Base-by-base conservation (phyloP, 2,329 filamentous ascomycete species). In the Macrophomina phaseolina region DNA sequence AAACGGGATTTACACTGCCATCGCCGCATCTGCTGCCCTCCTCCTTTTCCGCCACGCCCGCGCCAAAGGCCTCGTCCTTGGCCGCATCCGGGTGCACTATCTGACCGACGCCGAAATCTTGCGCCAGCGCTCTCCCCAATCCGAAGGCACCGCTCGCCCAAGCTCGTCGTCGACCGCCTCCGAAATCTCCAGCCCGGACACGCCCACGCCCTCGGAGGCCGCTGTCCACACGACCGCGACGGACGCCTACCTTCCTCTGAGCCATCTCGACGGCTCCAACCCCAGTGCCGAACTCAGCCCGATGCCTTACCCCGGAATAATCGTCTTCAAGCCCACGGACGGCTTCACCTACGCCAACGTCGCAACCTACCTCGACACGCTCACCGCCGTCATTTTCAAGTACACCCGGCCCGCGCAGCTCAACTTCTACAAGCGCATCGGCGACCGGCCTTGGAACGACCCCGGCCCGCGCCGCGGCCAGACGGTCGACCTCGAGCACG, bases 271-370 rank as follows among this genome's bases (percentile, higher is more conserved):
- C 42, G 28, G 14, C 30, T 34, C 42, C 58, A 62, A 62, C 58
- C 58, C 58, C 4, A 1, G 46, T 38, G 4, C 40, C 32, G 36
- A 51, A 4, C n/a, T 49, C 32, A 9, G 73, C 45, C 71, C n/a
- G 14, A 11, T 23, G 9, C 45, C 58, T 0, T 30, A 62, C 58
- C 58, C 58, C 7, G 30, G 30, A 76, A 64, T 73, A 72, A 69
- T 78, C 75, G 3, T 76, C 77, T 12, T 78, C 77, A 69, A 71
- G 76, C n/a, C 97, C 79, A 89, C 91, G 0, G 94, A 97, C 81
- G 92, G 93, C 48, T 97, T 97, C 84, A 97, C 94, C 80, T 99
- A 97, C 74, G 93, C 94, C 68, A 99, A 97, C 72, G 93, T 93
- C n/a, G 92, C 92, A 73, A 89, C 92, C 75, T 93, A 95, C 70